Base-by-base conservation (phyloP, 768 basidiomycete species). In the Lactifluus piperatus region DNA sequence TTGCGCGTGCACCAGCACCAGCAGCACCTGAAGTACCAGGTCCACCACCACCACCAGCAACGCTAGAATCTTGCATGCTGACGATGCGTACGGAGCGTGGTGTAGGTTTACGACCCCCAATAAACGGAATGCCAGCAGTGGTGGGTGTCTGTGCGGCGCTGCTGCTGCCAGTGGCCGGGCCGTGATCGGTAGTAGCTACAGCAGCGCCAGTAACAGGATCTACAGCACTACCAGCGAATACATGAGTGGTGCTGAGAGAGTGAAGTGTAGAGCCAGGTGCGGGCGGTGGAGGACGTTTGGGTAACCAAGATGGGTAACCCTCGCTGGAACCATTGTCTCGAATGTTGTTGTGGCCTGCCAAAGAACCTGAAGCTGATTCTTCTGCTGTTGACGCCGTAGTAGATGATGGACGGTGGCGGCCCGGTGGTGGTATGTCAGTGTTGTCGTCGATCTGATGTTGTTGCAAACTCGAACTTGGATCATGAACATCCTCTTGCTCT, bases 261-360 rank as follows among this genome's bases (percentile, higher is more conserved):
- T 82, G 82, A 56, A 86, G 71, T 1, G 86, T 88, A 10, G 86
- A 86, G 4, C 80, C 79, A 3, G 91, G 90, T 8, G 81, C 81
- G 0, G 90, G 90, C 0, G 82, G 86, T 16, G 83, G 83, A 2
- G 91, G 90, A 14, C 90, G 79, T 59, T 76, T 81, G 18, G 90
- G 90, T 1, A 92, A 82, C 90, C 90, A 92, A 24, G 86, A 84
- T 3, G 90, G 90, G 68, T 92, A 92, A 14, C 84, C 84, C 64
- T 88, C 86, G 18, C 51, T 62, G 7, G 62, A 63, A 20, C 41
- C 41, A 13, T 34, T 34, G 9, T 34, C 34, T 0, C 34, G 34
- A 34, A 11, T 32, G 8, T 53, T 20, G 58, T 32, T 9, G 39
- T 39, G 27, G 22, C 37, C 52, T 53, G 54, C 41, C 55, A 56